Evolutionary conservation across 768 basidiomycete genomes (phyloP).

Genomic region (Amanita brunnescens): DNA sequence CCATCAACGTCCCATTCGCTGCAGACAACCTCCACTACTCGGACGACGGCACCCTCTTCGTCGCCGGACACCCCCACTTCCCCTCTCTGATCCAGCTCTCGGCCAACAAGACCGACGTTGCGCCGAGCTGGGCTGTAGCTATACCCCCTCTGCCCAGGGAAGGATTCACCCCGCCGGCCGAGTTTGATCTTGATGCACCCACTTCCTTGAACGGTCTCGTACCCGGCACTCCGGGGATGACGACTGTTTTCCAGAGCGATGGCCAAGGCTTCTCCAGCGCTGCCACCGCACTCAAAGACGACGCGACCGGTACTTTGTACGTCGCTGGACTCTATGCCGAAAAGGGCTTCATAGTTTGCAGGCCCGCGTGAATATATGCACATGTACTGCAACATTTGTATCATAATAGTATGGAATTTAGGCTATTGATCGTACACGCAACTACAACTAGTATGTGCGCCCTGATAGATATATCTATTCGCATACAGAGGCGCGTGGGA

Average conservation of each 20-base stretch:
- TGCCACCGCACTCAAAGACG: slow-evolving; percentile 44
- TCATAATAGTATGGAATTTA: too few relatives aligned
- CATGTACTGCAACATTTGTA: too few relatives aligned
- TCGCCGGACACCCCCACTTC: slow-evolving; percentile 63
- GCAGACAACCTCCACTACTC: slow-evolving; percentile 56
- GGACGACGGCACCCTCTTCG: slow-evolving; percentile 36
- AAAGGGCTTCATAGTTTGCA: slow-evolving; percentile 45
- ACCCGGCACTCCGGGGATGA: slow-evolving; percentile 26
- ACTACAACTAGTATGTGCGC: not conserved
- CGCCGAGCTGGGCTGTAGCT: slow-evolving; percentile 54
- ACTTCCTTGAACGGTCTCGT: slow-evolving; percentile 37
- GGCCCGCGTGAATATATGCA: slow-evolving; percentile 5
- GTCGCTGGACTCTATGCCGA: slow-evolving; percentile 51
- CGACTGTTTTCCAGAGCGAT: slow-evolving; percentile 68
- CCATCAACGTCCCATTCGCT: slow-evolving; percentile 45
- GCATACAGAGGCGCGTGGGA: not conserved
- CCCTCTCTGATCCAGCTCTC: slow-evolving; percentile 38
- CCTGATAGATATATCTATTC: not conserved
- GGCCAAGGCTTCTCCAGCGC: slow-evolving; percentile 53
- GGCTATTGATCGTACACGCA: not conserved
- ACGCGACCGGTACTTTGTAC: slow-evolving; percentile 38
- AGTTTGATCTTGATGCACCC: slow-evolving; percentile 38
- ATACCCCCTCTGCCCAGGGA: slow-evolving; percentile 22
- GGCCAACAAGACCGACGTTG: slow-evolving; percentile 29
- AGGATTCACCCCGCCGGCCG: slow-evolving; percentile 5